Evolutionary conservation across 805 yeast genomes (phyloP).

Genomic region (Zygosaccharomyces siamensis): DNA sequence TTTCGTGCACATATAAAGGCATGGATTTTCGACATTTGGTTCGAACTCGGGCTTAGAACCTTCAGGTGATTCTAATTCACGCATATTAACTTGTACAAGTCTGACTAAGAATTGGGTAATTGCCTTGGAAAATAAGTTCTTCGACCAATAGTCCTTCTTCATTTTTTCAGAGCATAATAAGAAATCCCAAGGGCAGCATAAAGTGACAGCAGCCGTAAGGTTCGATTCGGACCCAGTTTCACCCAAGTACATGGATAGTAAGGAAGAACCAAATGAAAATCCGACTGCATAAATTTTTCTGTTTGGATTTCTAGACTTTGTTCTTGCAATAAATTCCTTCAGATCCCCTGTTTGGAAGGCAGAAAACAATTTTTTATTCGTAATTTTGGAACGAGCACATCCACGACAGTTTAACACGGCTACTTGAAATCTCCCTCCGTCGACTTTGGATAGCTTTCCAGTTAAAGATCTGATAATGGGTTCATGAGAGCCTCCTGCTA

Average conservation of each 20-base stretch:
- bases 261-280: slow-evolving; percentile 67
- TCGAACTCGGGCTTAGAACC: slow-evolving; percentile 16
- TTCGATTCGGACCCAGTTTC: slow-evolving; percentile 53
- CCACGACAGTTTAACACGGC: slow-evolving; percentile 69
- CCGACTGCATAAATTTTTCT: slow-evolving; percentile 65
- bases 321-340: slow-evolving; percentile 49
- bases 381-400: slow-evolving; percentile 67
- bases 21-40: slow-evolving; percentile 23
- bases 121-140: slow-evolving; percentile 40
- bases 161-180: slow-evolving; percentile 47
- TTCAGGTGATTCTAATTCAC: slow-evolving; percentile 32
- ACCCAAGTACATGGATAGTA: slow-evolving; percentile 62
- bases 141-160: slow-evolving; percentile 38
- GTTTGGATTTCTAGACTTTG: slow-evolving; percentile 50
- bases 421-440: slow-evolving; percentile 46
- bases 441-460: slow-evolving; percentile 38
- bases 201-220: slow-evolving; percentile 52
- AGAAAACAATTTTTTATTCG: slow-evolving; percentile 61
- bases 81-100: slow-evolving; percentile 43
- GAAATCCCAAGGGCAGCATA: slow-evolving; percentile 75
- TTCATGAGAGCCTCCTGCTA: slow-evolving; percentile 79
- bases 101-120: slow-evolving; percentile 41
- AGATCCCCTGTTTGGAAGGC: slow-evolving; percentile 69
- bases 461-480: slow-evolving; percentile 59
- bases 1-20: slow-evolving; percentile 29